Evolutionary conservation across 2,329 filamentous ascomycete genomes (phyloP).

Genomic region (Aurifilum marmelostoma): DNA sequence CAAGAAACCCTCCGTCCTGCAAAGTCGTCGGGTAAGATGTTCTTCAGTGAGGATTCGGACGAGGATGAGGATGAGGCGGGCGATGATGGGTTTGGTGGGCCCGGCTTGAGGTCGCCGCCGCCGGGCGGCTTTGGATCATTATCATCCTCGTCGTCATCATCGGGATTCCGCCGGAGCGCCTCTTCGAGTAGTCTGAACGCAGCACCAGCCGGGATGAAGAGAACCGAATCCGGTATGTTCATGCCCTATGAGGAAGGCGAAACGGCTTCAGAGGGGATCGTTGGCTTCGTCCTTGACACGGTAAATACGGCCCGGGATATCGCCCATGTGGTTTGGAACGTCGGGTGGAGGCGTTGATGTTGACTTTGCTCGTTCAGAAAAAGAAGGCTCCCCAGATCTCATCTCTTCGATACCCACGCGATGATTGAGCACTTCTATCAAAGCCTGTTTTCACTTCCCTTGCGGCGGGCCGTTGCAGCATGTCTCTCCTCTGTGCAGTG

Average conservation of each 20-base stretch:
- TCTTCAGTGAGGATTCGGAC: conserved; percentile 64
- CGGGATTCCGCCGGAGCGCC: conserved; percentile 50
- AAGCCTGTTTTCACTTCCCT: conserved; percentile 14
- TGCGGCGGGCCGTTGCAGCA: conserved; percentile 17
- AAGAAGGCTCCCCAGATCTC: conserved; percentile 29
- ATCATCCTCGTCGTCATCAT: conserved; percentile 37
- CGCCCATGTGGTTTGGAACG: conserved; percentile 73
- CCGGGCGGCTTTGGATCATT: conserved; percentile 21
- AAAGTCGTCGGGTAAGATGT: conserved; percentile 66
- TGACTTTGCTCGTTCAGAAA: conserved; percentile 38
- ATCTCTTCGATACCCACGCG: conserved; percentile 18
- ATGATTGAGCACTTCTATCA: conserved; percentile 17
- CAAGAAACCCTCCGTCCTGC: conserved; percentile 80
- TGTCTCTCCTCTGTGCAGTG: conserved; percentile 10
- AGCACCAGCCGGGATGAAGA: conserved; percentile 66
- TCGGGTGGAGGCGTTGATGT: conserved; percentile 62
- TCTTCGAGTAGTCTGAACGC: conserved; percentile 54
- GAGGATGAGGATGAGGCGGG: conserved; percentile 52
- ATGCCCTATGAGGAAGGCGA: conserved; percentile 84
- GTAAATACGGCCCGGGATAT: conserved; percentile 74
- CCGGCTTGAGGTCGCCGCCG: conserved; percentile 31
- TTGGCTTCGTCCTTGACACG: conserved; percentile 81
- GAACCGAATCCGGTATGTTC: conserved; percentile 87
- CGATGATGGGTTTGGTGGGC: conserved; percentile 31
- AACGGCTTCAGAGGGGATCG: conserved; percentile 64